These are phyloP conservation scores for Hirschioporus abietinus DNA, from an alignment of 768 basidiomycete genomes.

Conservation along the genomic window DNA sequence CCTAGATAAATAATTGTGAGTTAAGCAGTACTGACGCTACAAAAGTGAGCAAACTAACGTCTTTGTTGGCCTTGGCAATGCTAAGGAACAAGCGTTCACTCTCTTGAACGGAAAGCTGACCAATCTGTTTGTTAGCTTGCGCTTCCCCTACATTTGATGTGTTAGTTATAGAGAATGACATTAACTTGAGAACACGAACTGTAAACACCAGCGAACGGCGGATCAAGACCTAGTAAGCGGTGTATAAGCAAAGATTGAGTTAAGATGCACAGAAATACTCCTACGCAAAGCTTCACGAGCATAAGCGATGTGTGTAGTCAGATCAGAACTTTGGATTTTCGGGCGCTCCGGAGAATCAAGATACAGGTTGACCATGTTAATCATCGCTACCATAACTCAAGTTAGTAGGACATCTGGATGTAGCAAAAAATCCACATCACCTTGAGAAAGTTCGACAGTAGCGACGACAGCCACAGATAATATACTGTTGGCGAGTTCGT, in stretches of 20 bases:
- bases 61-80: slow-evolving; percentile 57
- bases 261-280: slow-evolving; percentile 16
- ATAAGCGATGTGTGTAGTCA: slow-evolving; percentile 44
- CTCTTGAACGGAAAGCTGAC: slow-evolving; percentile 36
- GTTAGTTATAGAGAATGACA: slow-evolving; percentile 2
- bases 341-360: slow-evolving; percentile 41
- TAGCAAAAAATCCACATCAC: slow-evolving; percentile 28
- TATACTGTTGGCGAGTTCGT: slow-evolving; percentile 63
- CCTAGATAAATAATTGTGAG: slow-evolving; percentile 27
- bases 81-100: slow-evolving; percentile 59
- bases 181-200: slow-evolving; percentile 33
- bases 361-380: slow-evolving; percentile 62
- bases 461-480: slow-evolving; percentile 66
- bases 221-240: slow-evolving; percentile 52
- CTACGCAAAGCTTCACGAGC: slow-evolving; percentile 65
- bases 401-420: slow-evolving; percentile 4
- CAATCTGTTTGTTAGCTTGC: slow-evolving; percentile 38
- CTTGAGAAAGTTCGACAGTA: slow-evolving; percentile 64
- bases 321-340: slow-evolving; percentile 30
- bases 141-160: slow-evolving; percentile 35
- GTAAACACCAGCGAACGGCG: slow-evolving; percentile 65
- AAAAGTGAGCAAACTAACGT: slow-evolving; percentile 8
- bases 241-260: not conserved
- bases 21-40: not conserved
- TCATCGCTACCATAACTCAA: slow-evolving; percentile 38